phyloP scores from a whole-genome alignment of 208 protist genomes.

The Phytomonas francai region DNA sequence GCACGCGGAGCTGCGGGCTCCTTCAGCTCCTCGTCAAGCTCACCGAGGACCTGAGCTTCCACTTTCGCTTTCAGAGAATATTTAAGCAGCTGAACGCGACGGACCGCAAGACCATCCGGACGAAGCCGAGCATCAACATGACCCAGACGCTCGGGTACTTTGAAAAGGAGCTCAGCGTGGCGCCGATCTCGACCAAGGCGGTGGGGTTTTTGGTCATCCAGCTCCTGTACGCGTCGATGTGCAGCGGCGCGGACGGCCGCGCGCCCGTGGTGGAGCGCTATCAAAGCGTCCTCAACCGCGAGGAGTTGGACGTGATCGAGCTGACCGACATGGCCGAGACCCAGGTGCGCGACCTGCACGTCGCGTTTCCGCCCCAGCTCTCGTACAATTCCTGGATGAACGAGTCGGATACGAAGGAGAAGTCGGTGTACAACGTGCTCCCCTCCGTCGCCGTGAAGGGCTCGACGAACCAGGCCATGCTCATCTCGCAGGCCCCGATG shows the following conservation, averaged over 20 bases:
- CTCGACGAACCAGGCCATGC: constrained; percentile 84
- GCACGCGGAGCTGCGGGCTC: constrained; percentile 60
- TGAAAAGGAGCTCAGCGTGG: constrained; percentile 61
- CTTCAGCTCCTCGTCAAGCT: constrained; percentile 62
- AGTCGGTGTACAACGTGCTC: constrained; percentile 87
- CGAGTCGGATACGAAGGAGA: constrained; percentile 83
- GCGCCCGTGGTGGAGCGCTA: constrained; percentile 63
- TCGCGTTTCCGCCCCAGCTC: constrained; percentile 85
- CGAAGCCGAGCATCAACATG: constrained; percentile 52
- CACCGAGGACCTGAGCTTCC: constrained; percentile 79
- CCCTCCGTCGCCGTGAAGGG: constrained; percentile 86
- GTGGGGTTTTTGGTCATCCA: constrained; percentile 76
- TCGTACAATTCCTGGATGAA: constrained; percentile 87
- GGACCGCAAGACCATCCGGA: constrained; percentile 74
- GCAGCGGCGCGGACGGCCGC: constrained; percentile 20
- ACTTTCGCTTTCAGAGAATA: constrained; percentile 71
- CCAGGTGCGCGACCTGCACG: constrained; percentile 62
- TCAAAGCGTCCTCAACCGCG: constrained; percentile 33
- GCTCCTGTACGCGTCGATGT: constrained; percentile 66
- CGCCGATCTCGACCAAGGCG: constrained; percentile 52
- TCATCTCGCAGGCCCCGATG: constrained; percentile 88
- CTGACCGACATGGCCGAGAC: constrained; percentile 59
- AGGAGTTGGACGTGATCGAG: constrained; percentile 58
- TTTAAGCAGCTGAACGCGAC: constrained; percentile 51
- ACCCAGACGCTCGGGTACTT: constrained; percentile 85